Conservation (phyloP, 768 basidiomycete species). For the Macrolepiota albuminosa region DNA sequence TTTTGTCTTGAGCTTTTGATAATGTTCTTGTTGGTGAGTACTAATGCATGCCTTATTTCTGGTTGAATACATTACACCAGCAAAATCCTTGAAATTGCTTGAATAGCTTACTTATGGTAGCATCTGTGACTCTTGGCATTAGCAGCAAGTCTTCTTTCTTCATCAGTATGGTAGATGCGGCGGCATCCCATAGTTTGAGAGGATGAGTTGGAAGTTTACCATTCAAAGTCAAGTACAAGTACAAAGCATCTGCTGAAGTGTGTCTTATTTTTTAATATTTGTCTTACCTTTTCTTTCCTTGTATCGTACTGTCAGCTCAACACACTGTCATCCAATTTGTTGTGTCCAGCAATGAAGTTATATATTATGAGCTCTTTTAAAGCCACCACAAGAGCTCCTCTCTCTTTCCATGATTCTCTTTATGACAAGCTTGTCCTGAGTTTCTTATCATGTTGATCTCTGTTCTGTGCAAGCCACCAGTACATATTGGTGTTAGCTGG, state of each 20-base stretch:
- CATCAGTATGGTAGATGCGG: not conserved
- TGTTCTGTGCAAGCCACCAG: slow-evolving; percentile 60
- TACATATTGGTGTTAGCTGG: slow-evolving; percentile 62
- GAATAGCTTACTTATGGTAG: too few relatives aligned
- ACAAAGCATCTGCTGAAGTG: not conserved
- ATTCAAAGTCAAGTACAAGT: not conserved
- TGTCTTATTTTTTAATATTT: not conserved
- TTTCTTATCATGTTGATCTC: slow-evolving; percentile 69
- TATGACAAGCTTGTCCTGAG: slow-evolving; percentile 75
- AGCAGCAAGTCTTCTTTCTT: too few relatives aligned
- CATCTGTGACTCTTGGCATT: too few relatives aligned
- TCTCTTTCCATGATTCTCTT: slow-evolving; percentile 50
- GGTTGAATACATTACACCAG: too few relatives aligned
- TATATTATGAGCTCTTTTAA: slow-evolving; percentile 22
- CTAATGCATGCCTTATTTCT: too few relatives aligned
- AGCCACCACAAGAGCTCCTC: slow-evolving; percentile 7
- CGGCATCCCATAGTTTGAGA: not conserved
- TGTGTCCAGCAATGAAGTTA: slow-evolving; percentile 58
- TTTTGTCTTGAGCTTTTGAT: too few relatives aligned
- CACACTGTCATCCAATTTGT: slow-evolving; percentile 30
- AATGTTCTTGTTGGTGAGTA: too few relatives aligned
- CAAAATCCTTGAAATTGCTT: too few relatives aligned
- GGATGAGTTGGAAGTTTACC: not conserved
- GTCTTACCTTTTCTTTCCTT: too few relatives aligned
- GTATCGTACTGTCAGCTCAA: too few relatives aligned